Evolutionary conservation across 2,329 filamentous ascomycete species (phyloP).

Genomic region (Neurospora sp.): DNA sequence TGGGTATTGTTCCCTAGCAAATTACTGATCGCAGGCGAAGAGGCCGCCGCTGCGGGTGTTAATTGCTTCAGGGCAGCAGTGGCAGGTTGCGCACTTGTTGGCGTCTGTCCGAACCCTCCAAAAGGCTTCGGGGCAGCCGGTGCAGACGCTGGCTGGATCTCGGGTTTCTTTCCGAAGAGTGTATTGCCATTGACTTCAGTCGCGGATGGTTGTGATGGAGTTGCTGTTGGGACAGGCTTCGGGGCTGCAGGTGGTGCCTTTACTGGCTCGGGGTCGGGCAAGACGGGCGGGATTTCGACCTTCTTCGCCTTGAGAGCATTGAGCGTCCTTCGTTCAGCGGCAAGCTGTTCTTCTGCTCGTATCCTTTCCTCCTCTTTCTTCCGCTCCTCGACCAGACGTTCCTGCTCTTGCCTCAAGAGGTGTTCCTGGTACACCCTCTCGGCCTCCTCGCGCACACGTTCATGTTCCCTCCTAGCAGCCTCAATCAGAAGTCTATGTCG

Average conservation of each 20-base stretch:
- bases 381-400: conserved; percentile 18
- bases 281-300: conserved; percentile 17
- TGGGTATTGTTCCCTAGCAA: conserved; percentile 5
- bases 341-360: conserved; percentile 17
- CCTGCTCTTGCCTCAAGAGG: conserved; percentile 13
- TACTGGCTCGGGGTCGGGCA: conserved; percentile 13
- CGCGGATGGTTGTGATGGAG: conserved; percentile 1
- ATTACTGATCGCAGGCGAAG: conserved; percentile 1
- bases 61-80: neutral
- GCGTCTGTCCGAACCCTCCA: neutral
- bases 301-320: conserved; percentile 24
- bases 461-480: conserved; percentile 21
- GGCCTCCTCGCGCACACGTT: conserved; percentile 21
- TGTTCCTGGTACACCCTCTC: conserved; percentile 19
- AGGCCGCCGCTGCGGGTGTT: conserved; percentile 2
- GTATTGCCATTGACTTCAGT: conserved; percentile 6
- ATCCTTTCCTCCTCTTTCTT: conserved; percentile 23
- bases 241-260: conserved; percentile 5
- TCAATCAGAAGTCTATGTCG: conserved; percentile 22
- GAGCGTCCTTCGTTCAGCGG: conserved; percentile 17
- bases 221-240: neutral
- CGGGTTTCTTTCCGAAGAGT: neutral
- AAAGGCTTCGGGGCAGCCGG: neutral
- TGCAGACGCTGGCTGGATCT: neutral
- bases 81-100: neutral